Evolutionary conservation across 352 stramenopile species (phyloP).

Genomic region (Pythium rishiriense): DNA sequence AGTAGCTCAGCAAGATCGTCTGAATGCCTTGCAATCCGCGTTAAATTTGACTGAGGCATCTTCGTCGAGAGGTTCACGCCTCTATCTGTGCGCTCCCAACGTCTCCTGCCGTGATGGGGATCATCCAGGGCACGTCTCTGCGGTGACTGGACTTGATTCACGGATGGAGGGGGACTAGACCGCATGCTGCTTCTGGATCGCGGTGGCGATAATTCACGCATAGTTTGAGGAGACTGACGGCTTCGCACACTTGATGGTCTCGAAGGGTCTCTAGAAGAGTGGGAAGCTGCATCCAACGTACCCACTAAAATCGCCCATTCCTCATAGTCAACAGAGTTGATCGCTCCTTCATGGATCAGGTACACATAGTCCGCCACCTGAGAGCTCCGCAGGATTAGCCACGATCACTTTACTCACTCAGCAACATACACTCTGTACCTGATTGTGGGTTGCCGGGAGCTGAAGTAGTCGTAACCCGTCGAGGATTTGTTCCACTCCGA

Average conservation of each 20-base stretch:
- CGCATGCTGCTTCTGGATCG: conserved; percentile 6
- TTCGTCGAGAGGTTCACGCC: conserved; percentile 35
- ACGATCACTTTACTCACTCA: background rate
- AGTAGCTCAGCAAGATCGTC: conserved; percentile 54
- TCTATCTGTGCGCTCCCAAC: background rate
- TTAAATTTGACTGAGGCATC: conserved; percentile 38
- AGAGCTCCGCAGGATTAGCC: no score
- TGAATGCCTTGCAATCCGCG: conserved; percentile 45
- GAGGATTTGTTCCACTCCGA: conserved; percentile 58
- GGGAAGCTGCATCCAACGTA: conserved; percentile 62
- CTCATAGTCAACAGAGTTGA: conserved; percentile 55
- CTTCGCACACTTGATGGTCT: conserved; percentile 3
- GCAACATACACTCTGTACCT: conserved; percentile 31
- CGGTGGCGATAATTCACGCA: background rate
- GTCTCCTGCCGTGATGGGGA: background rate
- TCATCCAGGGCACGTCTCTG: background rate
- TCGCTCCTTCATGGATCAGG: conserved; percentile 61
- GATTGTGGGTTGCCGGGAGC: conserved; percentile 64
- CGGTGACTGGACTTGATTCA: conserved; percentile 5
- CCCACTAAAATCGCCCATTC: conserved; percentile 71
- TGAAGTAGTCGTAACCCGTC: conserved; percentile 52
- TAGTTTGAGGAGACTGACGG: background rate
- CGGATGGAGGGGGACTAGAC: background rate
- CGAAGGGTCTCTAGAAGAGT: conserved; percentile 22
- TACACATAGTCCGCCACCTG: conserved; percentile 78